Conservation (phyloP, 2,329 filamentous ascomycete genomes). For the Bipolaris cookei region DNA sequence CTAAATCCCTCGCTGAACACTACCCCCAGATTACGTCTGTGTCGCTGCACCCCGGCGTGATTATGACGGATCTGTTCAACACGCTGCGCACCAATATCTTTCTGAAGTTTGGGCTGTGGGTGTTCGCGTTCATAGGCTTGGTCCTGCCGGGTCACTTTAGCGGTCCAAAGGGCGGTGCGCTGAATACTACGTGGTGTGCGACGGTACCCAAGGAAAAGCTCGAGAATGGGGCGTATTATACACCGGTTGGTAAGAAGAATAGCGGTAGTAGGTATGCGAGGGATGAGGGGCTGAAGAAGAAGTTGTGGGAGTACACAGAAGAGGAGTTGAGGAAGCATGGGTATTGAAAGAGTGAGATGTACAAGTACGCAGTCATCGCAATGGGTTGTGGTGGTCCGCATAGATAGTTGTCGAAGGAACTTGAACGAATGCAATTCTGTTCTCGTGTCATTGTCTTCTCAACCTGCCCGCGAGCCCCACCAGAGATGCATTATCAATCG, state of each 20-base stretch:
- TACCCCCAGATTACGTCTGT: conserved; percentile 56
- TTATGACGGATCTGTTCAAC: conserved; percentile 54
- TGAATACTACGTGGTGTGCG: conserved; percentile 54
- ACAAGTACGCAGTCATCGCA: background rate
- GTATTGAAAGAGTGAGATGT: conserved; percentile 20
- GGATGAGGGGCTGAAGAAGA: conserved; percentile 44
- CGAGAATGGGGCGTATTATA: conserved; percentile 53
- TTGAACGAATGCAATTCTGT: background rate
- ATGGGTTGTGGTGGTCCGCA: background rate
- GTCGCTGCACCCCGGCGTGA: conserved; percentile 58
- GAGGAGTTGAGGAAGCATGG: conserved; percentile 43
- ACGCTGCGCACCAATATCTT: conserved; percentile 32
- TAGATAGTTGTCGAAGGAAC: too few relatives aligned
- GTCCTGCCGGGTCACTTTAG: conserved; percentile 41
- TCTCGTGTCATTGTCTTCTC: background rate
- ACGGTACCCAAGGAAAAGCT: conserved; percentile 44
- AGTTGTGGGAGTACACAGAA: conserved; percentile 50
- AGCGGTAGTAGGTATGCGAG: conserved; percentile 32
- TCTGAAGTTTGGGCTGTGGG: conserved; percentile 32
- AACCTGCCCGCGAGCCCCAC: background rate
- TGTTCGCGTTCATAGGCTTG: conserved; percentile 31
- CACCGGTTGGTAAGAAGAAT: conserved; percentile 38
- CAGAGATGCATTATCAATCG: background rate
- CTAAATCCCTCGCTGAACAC: conserved; percentile 50
- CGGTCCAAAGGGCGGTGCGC: conserved; percentile 43